phyloP scores from a whole-genome alignment of 1,139 yeast species.

The Magnusiomyces fungicola region DNA sequence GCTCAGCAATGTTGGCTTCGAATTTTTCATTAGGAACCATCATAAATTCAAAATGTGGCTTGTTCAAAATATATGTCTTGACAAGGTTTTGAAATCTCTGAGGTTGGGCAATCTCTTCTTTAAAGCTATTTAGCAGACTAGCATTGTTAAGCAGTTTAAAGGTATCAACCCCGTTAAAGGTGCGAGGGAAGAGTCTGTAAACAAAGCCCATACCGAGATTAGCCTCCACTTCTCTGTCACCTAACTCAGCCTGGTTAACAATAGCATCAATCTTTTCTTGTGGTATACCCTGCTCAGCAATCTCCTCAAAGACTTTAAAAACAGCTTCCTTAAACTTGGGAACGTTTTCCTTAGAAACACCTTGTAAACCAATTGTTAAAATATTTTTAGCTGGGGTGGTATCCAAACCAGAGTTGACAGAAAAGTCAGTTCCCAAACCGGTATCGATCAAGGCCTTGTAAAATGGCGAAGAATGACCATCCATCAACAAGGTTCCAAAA shows the following conservation, averaged over 20 bases:
- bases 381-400: conserved; percentile 70
- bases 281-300: conserved; percentile 41
- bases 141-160: conserved; percentile 61
- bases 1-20: conserved; percentile 41
- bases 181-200: conserved; percentile 67
- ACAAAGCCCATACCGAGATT: conserved; percentile 82
- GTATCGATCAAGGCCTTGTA: conserved; percentile 79
- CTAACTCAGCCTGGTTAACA: conserved; percentile 77
- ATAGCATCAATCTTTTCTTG: conserved; percentile 69
- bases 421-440: conserved; percentile 78
- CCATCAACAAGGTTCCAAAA: conserved; percentile 64
- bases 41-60: conserved; percentile 59
- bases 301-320: conserved; percentile 31
- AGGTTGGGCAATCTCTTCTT: conserved; percentile 53
- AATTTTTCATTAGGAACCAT: conserved; percentile 65
- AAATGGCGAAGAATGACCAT: conserved; percentile 88
- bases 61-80: conserved; percentile 43
- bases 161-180: conserved; percentile 76
- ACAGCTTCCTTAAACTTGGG: conserved; percentile 41
- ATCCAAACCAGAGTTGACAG: conserved; percentile 85
- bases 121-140: conserved; percentile 50
- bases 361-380: conserved; percentile 82
- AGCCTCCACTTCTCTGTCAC: conserved; percentile 80
- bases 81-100: conserved; percentile 50
- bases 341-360: conserved; percentile 49